Conservation (phyloP, 2,329 filamentous ascomycete genomes). For the Stagonosporopsis cucurbitacearum region DNA sequence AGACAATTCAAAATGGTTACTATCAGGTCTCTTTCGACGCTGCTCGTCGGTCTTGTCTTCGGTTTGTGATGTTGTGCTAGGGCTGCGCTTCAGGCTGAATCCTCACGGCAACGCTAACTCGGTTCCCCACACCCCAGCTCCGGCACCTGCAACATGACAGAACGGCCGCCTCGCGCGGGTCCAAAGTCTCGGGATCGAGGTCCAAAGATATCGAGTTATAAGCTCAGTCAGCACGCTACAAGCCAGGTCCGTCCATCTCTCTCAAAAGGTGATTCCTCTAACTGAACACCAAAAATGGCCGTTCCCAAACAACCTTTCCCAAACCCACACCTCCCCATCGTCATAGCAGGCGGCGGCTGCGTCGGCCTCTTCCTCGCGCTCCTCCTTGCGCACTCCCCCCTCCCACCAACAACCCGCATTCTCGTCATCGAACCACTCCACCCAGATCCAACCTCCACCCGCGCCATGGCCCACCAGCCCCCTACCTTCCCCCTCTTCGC, state of each 20-base stretch:
- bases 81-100: conserved; percentile 7
- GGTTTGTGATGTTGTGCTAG: conserved; percentile 1
- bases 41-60: background rate
- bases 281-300: conserved; percentile 1
- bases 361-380: conserved; percentile 52
- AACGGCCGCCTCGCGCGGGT: conserved; percentile 1
- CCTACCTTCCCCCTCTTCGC: conserved; percentile 50
- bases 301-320: background rate
- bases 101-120: conserved; percentile 8
- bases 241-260: background rate
- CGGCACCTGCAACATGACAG: conserved; percentile 17
- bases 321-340: conserved; percentile 30
- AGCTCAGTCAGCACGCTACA: background rate
- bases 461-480: conserved; percentile 54
- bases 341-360: conserved; percentile 51
- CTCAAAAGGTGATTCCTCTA: background rate
- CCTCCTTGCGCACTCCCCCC: conserved; percentile 44
- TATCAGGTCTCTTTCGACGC: background rate
- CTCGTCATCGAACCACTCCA: conserved; percentile 41
- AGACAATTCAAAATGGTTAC: background rate
- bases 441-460: conserved; percentile 42
- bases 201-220: background rate
- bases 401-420: conserved; percentile 44
- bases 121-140: conserved; percentile 23
- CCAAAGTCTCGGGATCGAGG: background rate